Percentiles rank a stretch among this genome's conserved stretches.
Conservation (phyloP, 164 flowering plant species). For the Stephania cephalantha region DNA sequence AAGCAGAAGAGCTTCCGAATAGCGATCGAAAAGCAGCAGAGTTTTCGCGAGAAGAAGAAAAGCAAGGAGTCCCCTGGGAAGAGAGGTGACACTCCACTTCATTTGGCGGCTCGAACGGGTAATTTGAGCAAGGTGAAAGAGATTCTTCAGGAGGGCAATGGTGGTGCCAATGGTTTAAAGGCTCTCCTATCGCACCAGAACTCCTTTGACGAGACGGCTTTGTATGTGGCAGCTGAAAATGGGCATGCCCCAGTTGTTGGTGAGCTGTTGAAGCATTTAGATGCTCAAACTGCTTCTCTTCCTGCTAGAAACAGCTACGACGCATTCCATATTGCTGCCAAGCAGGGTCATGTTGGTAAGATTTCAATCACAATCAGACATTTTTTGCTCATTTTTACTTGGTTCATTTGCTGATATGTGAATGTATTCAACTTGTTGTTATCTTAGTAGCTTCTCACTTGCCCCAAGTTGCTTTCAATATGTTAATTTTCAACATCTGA, state of each 20-base stretch:
- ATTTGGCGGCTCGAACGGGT: slow-evolving; percentile 71
- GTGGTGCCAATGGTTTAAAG: slow-evolving; percentile 18
- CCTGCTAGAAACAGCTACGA: slow-evolving; percentile 71
- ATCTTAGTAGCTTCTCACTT: too few relatives aligned
- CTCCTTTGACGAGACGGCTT: slow-evolving; percentile 71
- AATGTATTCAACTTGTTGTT: too few relatives aligned
- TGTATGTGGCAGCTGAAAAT: slow-evolving; percentile 81
- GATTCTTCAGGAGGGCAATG: slow-evolving; percentile 41
- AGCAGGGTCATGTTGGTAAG: slow-evolving; percentile 83
- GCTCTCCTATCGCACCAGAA: slow-evolving; percentile 51
- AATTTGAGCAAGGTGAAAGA: slow-evolving; percentile 52
- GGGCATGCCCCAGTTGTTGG: slow-evolving; percentile 54
- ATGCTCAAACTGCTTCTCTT: slow-evolving; percentile 55
- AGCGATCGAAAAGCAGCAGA: slow-evolving; percentile 41
- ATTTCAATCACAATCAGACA: not conserved
- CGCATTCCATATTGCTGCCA: slow-evolving; percentile 91
- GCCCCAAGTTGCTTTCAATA: too few relatives aligned
- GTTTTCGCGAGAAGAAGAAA: slow-evolving; percentile 56
- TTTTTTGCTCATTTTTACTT: not conserved
- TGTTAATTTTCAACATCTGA: too few relatives aligned
- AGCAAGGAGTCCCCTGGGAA: slow-evolving; percentile 75
- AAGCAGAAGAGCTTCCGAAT: slow-evolving; percentile 42
- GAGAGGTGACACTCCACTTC: slow-evolving; percentile 70
- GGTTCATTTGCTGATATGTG: too few relatives aligned
- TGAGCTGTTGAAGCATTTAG: slow-evolving; percentile 61